phyloP scores from a whole-genome alignment of 495 filamentous ascomycete species.

The Schizothecium vesticola region DNA sequence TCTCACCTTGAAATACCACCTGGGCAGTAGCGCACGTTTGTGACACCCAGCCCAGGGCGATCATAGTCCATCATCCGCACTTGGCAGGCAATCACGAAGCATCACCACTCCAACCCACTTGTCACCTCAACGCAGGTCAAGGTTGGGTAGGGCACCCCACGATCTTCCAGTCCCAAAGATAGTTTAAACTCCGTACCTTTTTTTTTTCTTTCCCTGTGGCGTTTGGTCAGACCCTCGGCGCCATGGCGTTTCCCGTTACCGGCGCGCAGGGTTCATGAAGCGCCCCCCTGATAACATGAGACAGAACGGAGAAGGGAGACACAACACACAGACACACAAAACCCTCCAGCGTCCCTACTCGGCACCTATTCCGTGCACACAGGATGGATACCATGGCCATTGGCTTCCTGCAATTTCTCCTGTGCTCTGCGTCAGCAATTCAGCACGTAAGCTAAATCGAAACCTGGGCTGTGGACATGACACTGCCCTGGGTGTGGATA shows the following conservation, averaged over 20 bases:
- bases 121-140: not conserved
- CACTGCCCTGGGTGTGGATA: not conserved
- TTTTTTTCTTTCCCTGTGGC: not conserved
- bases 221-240: not conserved
- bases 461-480: not conserved
- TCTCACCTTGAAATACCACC: not conserved
- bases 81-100: not conserved
- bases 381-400: not conserved
- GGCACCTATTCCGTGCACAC: not conserved
- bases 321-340: not conserved
- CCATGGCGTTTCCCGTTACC: not conserved
- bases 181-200: not conserved
- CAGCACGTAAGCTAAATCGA: not conserved
- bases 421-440: not conserved
- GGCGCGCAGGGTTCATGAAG: not conserved
- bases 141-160: not conserved
- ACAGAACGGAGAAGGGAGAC: slow-evolving; percentile 1
- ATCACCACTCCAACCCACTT: not conserved
- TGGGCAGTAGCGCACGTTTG: not conserved
- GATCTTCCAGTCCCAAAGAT: not conserved
- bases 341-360: not conserved
- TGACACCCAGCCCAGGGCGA: not conserved
- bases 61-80: not conserved
- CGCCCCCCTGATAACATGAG: slow-evolving; percentile 4
- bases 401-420: not conserved